Evolutionary conservation across 495 filamentous ascomycete species (phyloP).

Genomic region (Aspergillus cavernicola): DNA sequence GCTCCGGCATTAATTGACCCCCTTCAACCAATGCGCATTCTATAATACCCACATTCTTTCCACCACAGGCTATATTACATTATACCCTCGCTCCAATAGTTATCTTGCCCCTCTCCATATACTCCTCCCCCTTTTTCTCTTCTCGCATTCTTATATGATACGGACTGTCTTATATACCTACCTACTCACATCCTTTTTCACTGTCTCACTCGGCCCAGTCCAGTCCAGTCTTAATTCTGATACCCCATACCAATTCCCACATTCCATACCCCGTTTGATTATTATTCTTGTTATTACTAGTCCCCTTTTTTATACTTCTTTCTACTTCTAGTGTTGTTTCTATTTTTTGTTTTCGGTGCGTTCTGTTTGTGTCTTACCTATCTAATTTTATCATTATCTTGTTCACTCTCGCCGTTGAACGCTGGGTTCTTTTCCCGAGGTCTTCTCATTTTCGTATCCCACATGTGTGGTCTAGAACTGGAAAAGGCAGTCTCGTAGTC

Average conservation of each 20-base stretch:
- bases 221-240: slow-evolving; percentile 3
- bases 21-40: background rate
- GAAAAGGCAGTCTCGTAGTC: background rate
- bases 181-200: background rate
- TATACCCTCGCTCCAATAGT: too few species aligned
- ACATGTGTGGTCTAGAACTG: background rate
- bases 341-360: background rate
- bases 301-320: background rate
- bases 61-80: background rate
- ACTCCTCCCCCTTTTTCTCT: background rate
- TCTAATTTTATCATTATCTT: too few species aligned
- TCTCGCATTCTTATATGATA: too few species aligned
- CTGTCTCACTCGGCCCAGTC: background rate
- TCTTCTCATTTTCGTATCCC: background rate
- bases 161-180: too few species aligned
- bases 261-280: too few species aligned
- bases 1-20: too few species aligned
- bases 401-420: too few species aligned
- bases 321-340: background rate
- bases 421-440: background rate
- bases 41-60: slow-evolving; percentile 1
- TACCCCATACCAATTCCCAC: slow-evolving; percentile 8
- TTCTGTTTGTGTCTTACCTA: background rate
- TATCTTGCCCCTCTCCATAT: too few species aligned
- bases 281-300: too few species aligned